Conservation (phyloP, 371 early-diverging fungal genomes). For the Conidiobolus incongruus region DNA sequence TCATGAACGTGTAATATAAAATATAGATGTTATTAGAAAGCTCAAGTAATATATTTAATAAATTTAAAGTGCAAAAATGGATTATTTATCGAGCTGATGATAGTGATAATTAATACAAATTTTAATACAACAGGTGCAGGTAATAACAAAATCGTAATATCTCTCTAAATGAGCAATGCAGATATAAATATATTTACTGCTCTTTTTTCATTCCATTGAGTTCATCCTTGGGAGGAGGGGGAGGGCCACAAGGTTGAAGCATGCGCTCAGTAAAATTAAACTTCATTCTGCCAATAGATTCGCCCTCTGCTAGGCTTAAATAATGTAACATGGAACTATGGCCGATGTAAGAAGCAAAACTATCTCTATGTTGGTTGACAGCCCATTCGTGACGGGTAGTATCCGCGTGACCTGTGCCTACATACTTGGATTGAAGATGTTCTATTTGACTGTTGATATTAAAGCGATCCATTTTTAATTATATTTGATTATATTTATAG, state of each 20-base stretch:
- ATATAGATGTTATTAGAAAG: too few species aligned
- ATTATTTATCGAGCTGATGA: too few species aligned
- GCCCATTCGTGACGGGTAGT: constrained; percentile 69
- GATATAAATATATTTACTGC: too few species aligned
- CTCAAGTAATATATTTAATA: too few species aligned
- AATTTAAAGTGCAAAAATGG: too few species aligned
- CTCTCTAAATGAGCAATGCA: too few species aligned
- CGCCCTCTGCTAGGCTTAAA: constrained; percentile 68
- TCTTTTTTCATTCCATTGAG: too few species aligned
- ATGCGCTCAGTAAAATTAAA: constrained; percentile 55
- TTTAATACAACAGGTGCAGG: too few species aligned
- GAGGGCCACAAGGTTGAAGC: constrained; percentile 52
- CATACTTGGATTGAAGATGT: constrained; percentile 68
- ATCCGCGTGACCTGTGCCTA: constrained; percentile 85
- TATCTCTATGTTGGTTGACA: constrained; percentile 64
- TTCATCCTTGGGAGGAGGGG: constrained; percentile 24
- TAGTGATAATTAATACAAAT: too few species aligned
- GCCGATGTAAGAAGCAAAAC: constrained; percentile 53
- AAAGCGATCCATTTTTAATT: constrained; percentile 48
- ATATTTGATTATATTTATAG: too few species aligned
- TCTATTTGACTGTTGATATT: constrained; percentile 64
- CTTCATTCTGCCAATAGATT: constrained; percentile 48
- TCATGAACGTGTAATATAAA: too few species aligned
- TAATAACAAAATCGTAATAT: too few species aligned
- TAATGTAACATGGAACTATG: constrained; percentile 48